phyloP scores from a whole-genome alignment of 208 protist species.

The Leishmania tropica region DNA sequence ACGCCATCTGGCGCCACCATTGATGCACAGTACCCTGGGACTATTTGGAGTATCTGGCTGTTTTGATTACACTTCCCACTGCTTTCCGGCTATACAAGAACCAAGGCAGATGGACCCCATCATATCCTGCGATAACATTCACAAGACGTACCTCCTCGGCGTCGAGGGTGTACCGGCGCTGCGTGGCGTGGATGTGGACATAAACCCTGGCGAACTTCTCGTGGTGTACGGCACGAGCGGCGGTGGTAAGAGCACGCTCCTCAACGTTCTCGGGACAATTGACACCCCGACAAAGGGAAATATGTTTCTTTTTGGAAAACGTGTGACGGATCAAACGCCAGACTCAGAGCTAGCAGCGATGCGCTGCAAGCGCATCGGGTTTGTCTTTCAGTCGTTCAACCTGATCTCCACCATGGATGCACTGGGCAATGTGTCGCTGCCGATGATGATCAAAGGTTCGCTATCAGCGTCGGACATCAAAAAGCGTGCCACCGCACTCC shows the following conservation, averaged over 20 bases:
- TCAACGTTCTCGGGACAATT: constrained; percentile 98
- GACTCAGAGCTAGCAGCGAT: constrained; percentile 76
- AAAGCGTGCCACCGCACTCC: constrained; percentile 68
- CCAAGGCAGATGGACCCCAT: constrained; percentile 38
- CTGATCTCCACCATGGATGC: constrained; percentile 94
- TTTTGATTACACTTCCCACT: neutral
- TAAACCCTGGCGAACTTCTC: constrained; percentile 93
- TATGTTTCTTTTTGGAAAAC: constrained; percentile 86
- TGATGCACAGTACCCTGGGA: neutral
- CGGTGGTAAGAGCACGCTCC: constrained; percentile 95
- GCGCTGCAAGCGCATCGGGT: constrained; percentile 83
- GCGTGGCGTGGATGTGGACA: constrained; percentile 87
- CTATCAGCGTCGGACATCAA: constrained; percentile 58
- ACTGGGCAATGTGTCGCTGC: constrained; percentile 95
- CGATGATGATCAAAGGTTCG: constrained; percentile 94
- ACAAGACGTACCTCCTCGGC: constrained; percentile 97
- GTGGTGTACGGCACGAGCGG: constrained; percentile 96
- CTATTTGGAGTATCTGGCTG: neutral
- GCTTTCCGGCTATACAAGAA: neutral
- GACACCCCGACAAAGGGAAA: constrained; percentile 97
- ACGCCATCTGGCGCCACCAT: neutral
- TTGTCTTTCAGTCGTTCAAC: constrained; percentile 98
- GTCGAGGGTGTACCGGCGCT: constrained; percentile 97
- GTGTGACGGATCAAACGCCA: constrained; percentile 74
- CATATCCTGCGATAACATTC: constrained; percentile 94